Base-by-base conservation (phyloP, 768 basidiomycete genomes). In the Dacryopinax primogenitus region DNA sequence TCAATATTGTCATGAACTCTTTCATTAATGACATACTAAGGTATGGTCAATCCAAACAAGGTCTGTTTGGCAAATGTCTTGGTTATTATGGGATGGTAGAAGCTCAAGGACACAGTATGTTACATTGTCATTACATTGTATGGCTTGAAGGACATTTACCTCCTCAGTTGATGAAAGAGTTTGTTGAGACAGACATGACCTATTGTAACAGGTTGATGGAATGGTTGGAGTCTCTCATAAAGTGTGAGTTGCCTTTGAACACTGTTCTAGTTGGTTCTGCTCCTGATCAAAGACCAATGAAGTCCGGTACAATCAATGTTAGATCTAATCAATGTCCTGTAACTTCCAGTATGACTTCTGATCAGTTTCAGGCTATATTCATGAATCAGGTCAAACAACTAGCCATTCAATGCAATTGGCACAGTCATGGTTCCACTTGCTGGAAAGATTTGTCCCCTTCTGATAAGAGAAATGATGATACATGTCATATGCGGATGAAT, bases 61-160 rank as follows among this genome's bases (percentile, higher is more conserved):
- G 79, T 0, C 51, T 78, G 0, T 65, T 80, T 0, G 79, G 80
- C 0, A 4, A 44, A 1, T 70, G 75, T 0, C 73, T 69, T 11
- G 76, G 70, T 0, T 78, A 77, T 66, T 80, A 79, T 67, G 79
- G 79, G 1, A 75, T 74, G 65, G 74, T 77, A 0, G 77, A 79
- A 69, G 74, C 77, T 6, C 77, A 77, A 67, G 78, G 76, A 0
- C 58, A 74, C 1, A 77, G 79, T 0, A 70, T 76, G 0, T 62
- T 80, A 0, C 78, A 80, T 65, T 76, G 77, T 65, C 79, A 80
- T 68, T 73, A 78, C 72, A 1, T 79, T 0, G 65, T 80, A 1
- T 80, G 78, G 78, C 3, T 80, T 0, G 73, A 75, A 37, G 76
- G 75, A 21, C 68, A 68, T 1, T 63, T 76, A 0, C 72, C 77